Evolutionary conservation across 2,329 filamentous ascomycete genomes (phyloP).

Genomic region (Diaporthe helianthi): DNA sequence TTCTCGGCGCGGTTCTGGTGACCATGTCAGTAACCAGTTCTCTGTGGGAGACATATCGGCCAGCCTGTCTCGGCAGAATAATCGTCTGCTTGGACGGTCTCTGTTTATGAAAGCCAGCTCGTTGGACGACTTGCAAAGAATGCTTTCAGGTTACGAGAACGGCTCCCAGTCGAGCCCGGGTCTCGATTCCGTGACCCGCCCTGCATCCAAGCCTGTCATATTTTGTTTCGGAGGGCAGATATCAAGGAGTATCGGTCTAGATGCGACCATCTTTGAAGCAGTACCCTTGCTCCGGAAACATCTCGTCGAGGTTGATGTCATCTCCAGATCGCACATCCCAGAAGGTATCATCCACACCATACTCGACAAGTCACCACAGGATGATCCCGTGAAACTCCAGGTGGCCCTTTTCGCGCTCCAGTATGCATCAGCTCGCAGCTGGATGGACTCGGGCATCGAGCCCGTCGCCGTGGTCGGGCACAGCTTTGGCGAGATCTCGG

Average conservation of each 20-base stretch:
- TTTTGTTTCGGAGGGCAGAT: constrained; percentile 37
- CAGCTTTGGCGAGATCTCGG: constrained; percentile 51
- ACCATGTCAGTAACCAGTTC: background rate
- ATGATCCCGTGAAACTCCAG: constrained; percentile 46
- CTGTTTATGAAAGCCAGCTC: constrained; percentile 41
- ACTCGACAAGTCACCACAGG: constrained; percentile 40
- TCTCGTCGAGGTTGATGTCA: constrained; percentile 38
- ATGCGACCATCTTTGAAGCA: constrained; percentile 41
- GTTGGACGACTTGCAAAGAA: constrained; percentile 38
- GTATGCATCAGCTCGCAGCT: constrained; percentile 45
- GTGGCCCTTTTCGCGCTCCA: constrained; percentile 49
- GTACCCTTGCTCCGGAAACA: constrained; percentile 38
- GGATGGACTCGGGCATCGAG: constrained; percentile 47
- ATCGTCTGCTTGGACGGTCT: constrained; percentile 37
- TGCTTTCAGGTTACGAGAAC: constrained; percentile 31
- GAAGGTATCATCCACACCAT: constrained; percentile 43
- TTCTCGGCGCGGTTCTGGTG: background rate
- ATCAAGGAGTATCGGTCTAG: constrained; percentile 43
- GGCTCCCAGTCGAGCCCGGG: background rate
- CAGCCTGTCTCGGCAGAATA: constrained; percentile 42
- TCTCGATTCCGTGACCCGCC: background rate
- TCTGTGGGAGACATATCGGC: constrained; percentile 44
- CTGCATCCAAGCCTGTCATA: constrained; percentile 8
- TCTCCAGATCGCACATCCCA: constrained; percentile 33
- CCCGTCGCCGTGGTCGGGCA: constrained; percentile 46